Conservation (phyloP, 495 filamentous ascomycete genomes). For the Aspergillus wentii region DNA sequence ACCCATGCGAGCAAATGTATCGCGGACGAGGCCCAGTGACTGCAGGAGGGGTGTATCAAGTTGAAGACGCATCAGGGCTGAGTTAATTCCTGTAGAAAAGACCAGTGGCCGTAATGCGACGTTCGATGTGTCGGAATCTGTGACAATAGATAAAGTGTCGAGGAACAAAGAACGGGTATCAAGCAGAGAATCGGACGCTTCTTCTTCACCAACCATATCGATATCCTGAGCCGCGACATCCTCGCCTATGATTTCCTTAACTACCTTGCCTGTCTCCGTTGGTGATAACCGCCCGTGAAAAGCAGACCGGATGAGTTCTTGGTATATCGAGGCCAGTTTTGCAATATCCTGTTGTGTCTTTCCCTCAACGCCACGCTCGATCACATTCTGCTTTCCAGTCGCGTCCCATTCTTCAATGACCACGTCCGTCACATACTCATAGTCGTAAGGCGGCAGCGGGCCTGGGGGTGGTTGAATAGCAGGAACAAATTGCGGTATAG, state of each 20-base stretch:
- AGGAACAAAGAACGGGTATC: slow-evolving; percentile 71
- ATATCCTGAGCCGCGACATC: slow-evolving; percentile 39
- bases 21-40: slow-evolving; percentile 71
- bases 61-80: slow-evolving; percentile 68
- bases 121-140: slow-evolving; percentile 55
- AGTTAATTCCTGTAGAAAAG: slow-evolving; percentile 64
- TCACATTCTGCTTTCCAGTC: slow-evolving; percentile 39
- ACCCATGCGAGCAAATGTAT: slow-evolving; percentile 73
- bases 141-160: slow-evolving; percentile 71
- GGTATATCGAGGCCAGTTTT: slow-evolving; percentile 66
- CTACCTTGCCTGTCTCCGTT: slow-evolving; percentile 61
- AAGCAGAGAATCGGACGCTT: slow-evolving; percentile 32
- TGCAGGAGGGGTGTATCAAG: slow-evolving; percentile 75
- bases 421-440: slow-evolving; percentile 52
- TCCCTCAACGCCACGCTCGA: slow-evolving; percentile 45
- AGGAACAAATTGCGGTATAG: slow-evolving; percentile 10
- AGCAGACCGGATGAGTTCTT: slow-evolving; percentile 75
- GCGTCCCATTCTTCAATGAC: slow-evolving; percentile 44
- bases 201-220: slow-evolving; percentile 26
- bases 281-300: slow-evolving; percentile 63
- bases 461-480: slow-evolving; percentile 14
- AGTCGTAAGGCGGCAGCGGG: slow-evolving; percentile 41
- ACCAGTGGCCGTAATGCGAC: slow-evolving; percentile 50
- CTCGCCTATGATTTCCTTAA: slow-evolving; percentile 69
- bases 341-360: slow-evolving; percentile 60